Conservation (phyloP, 257 asterid species). For the Solanum pennellii region DNA sequence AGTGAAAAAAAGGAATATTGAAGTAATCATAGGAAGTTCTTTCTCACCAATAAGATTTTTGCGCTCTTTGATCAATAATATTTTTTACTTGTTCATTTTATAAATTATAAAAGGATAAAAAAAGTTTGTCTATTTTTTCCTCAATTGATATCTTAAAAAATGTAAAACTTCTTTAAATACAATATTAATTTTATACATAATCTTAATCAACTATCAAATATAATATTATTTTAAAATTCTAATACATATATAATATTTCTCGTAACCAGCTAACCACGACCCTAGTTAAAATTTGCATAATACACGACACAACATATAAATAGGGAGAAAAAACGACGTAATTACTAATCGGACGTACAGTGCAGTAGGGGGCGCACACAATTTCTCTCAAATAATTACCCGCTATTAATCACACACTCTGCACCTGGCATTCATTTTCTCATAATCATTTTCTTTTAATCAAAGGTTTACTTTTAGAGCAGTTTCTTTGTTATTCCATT, state of each 20-base stretch:
- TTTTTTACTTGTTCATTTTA: too few relatives aligned
- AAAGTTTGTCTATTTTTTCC: too few relatives aligned
- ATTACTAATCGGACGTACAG: neutral
- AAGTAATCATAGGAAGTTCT: neutral
- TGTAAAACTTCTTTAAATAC: fast-evolving
- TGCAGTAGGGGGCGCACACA: neutral
- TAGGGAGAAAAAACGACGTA: neutral
- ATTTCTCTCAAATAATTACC: neutral
- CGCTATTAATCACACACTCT: neutral
- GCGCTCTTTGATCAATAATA: neutral
- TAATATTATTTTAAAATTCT: too few relatives aligned
- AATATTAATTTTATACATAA: too few relatives aligned
- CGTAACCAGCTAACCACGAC: neutral
- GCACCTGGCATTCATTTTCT: neutral
- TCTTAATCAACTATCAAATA: too few relatives aligned
- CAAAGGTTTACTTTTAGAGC: neutral
- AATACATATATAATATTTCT: too few relatives aligned
- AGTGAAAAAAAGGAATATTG: neutral
- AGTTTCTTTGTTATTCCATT: neutral
- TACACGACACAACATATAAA: neutral
- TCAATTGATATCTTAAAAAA: too few relatives aligned
- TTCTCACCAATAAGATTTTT: neutral
- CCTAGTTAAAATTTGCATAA: neutral
- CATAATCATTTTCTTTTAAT: neutral
- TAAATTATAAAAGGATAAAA: fast-evolving